Evolutionary conservation across 345 rosid species (phyloP).

Genomic region (Ceriops tagal): DNA sequence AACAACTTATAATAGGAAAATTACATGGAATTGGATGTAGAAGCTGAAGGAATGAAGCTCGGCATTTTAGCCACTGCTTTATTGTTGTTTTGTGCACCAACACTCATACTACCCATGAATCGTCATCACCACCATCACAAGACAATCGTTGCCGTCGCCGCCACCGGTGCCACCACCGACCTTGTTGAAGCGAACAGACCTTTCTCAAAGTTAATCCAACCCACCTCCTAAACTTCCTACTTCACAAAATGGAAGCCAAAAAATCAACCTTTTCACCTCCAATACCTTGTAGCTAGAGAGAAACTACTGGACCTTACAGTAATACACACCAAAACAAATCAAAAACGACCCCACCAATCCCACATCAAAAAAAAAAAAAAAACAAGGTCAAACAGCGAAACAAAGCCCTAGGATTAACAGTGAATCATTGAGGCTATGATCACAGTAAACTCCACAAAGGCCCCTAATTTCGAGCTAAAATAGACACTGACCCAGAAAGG

Average conservation of each 20-base stretch:
- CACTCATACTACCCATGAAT: conserved; percentile 42
- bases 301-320: neutral
- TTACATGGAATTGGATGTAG: conserved; percentile 48
- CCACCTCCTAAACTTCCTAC: neutral
- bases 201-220: neutral
- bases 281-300: neutral
- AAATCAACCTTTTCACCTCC: neutral
- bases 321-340: neutral
- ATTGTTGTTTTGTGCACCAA: conserved; percentile 35
- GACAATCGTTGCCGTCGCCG: neutral
- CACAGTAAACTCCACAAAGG: neutral
- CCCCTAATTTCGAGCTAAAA: neutral
- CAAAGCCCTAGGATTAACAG: neutral
- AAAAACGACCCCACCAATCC: neutral
- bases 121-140: conserved; percentile 27
- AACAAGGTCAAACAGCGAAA: neutral
- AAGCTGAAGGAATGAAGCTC: conserved; percentile 40
- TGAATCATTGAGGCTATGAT: neutral
- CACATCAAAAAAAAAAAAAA: neutral
- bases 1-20: neutral
- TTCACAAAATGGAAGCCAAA: neutral
- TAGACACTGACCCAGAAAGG: neutral
- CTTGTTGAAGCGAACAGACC: conserved; percentile 1
- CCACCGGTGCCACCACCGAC: neutral
- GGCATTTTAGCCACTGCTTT: conserved; percentile 47